Conservation (phyloP, 1,284 basidiomycete genomes). For the Polyporus tsugae region DNA sequence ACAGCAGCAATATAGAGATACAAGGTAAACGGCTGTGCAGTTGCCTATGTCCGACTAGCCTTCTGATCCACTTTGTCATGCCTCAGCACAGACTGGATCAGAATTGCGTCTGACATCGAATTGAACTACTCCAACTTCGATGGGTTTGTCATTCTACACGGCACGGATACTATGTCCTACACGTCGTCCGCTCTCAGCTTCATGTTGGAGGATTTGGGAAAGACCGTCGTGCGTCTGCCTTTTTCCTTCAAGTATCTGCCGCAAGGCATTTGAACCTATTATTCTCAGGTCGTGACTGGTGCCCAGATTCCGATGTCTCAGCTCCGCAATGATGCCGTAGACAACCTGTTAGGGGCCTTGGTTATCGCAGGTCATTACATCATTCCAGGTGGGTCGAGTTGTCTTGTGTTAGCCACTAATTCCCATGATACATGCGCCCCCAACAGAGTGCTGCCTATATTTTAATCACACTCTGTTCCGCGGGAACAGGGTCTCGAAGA, state of each 20-base stretch:
- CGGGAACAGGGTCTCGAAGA: slow-evolving; percentile 88
- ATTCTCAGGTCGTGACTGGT: slow-evolving; percentile 80
- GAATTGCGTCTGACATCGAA: slow-evolving; percentile 90
- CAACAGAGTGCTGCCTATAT: slow-evolving; percentile 80
- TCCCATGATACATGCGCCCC: not conserved
- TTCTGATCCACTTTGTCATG: slow-evolving; percentile 28
- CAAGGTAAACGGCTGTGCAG: slow-evolving; percentile 55
- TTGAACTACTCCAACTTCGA: slow-evolving; percentile 88
- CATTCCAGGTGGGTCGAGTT: slow-evolving; percentile 74
- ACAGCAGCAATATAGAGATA: slow-evolving; percentile 89
- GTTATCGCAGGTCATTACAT: slow-evolving; percentile 90
- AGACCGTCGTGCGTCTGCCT: slow-evolving; percentile 74
- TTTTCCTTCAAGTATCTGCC: too few relatives aligned
- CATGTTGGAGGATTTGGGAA: slow-evolving; percentile 89
- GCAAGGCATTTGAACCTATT: not conserved
- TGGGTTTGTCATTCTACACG: slow-evolving; percentile 91
- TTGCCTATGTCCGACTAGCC: not conserved
- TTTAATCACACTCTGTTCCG: slow-evolving; percentile 91
- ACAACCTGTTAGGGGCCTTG: slow-evolving; percentile 89
- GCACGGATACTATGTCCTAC: slow-evolving; percentile 95
- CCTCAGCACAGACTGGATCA: slow-evolving; percentile 78
- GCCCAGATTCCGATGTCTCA: slow-evolving; percentile 93
- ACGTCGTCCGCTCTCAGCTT: slow-evolving; percentile 90
- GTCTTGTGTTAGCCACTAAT: not conserved
- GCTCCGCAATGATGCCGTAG: slow-evolving; percentile 89